Conservation (phyloP, 441 rosid species). For the Erysimum cheiri region DNA sequence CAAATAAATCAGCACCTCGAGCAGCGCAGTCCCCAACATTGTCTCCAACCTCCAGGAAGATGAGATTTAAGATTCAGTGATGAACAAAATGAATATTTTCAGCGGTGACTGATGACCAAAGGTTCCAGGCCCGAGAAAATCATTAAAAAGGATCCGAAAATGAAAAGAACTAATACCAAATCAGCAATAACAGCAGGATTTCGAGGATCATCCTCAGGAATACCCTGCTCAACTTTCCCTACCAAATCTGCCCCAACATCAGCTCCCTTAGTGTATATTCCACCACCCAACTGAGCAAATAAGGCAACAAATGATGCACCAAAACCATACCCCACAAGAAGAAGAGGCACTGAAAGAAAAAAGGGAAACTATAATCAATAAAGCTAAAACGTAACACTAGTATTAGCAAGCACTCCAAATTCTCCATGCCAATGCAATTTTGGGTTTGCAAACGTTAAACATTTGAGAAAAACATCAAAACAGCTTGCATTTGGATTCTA, state of each 20-base stretch:
- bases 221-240: constrained; percentile 99
- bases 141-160: constrained; percentile 10
- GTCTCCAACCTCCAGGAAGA: constrained; percentile 78
- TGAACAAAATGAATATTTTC: background rate
- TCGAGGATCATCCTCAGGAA: constrained; percentile 99
- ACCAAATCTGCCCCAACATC: constrained; percentile 99
- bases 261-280: constrained; percentile 98
- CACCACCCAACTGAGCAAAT: constrained; percentile 99
- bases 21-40: constrained; percentile 99
- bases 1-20: constrained; percentile 99
- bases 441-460: background rate
- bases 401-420: background rate
- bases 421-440: constrained; percentile 13
- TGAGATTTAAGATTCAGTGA: background rate
- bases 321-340: constrained; percentile 98
- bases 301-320: constrained; percentile 99
- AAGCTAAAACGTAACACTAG: background rate
- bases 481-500: background rate
- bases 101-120: background rate
- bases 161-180: constrained; percentile 63
- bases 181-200: constrained; percentile 99
- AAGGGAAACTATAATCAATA: constrained; percentile 25
- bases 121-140: background rate
- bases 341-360: constrained; percentile 84
- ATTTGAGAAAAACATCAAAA: background rate